Base-by-base conservation (phyloP, 2,329 filamentous ascomycete species). In the Penicillium concentricum region DNA sequence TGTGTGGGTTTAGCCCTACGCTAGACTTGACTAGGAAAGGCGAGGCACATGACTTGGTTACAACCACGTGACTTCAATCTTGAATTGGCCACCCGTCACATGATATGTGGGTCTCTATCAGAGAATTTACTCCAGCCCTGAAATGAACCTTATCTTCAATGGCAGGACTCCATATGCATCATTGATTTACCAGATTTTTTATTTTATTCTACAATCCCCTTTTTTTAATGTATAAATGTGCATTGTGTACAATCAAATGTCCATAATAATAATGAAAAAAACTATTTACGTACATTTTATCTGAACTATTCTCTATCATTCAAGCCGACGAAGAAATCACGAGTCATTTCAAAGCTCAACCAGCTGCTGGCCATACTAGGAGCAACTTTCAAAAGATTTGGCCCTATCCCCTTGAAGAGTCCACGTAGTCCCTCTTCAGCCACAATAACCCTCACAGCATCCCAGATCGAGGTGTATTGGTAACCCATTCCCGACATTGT, bases 401-500 rank as follows among this genome's bases (percentile, higher is more conserved):
- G 94, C 16, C 92, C 86, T 64, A 99, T 93, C 54, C 94, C 94
- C 75, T 97, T 99, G 81, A 97, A 99, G 42, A 99, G 78, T 49
- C 94, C 94, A 58, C 82, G 82, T 52, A 93, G 38, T 30, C 94
- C 94, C 77, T 99, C 94, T 67, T 96, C 87, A 45, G 83, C 77
- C 53, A 96, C 74, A 67, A 99, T 99, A 49, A 90, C 85, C 50
- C 80, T 84, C 61, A 99, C 79, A 4, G 94, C 94, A 71, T 96
- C 91, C 60, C 85, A 82, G 42, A 99, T 88, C 7, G 87, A 89
- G 69, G 90, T 92, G 79, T 99, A 99, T 72, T 93, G 86, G 76
- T 97, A 97, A 49, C 94, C 94, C 87, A 99, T 93, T 50, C 94
- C 94, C 46, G 90, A 91, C 94, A 99, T 99, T 52, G 94, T 97